Evolutionary conservation across 495 filamentous ascomycete genomes (phyloP).

Genomic region (Filosporella fistucella): DNA sequence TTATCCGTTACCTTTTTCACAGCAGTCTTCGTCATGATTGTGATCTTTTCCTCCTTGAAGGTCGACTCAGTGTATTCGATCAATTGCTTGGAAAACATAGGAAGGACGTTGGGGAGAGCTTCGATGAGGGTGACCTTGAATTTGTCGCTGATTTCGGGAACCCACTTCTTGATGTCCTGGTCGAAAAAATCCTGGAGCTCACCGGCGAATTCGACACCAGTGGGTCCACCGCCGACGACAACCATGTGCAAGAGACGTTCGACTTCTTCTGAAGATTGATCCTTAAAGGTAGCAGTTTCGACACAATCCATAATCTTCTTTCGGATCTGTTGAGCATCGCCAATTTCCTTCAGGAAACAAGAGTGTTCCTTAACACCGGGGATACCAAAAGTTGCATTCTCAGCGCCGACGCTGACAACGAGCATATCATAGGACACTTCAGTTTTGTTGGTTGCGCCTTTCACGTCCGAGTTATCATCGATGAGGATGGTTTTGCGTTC

Average conservation of each 20-base stretch:
- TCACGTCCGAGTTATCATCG: conserved; percentile 80
- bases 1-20: conserved; percentile 97
- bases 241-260: conserved; percentile 98
- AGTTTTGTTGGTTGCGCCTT: conserved; percentile 75
- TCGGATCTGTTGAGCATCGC: conserved; percentile 90
- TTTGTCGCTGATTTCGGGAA: conserved; percentile 88
- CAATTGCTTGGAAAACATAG: conserved; percentile 98
- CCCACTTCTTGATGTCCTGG: conserved; percentile 94
- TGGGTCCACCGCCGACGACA: conserved; percentile 95
- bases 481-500: conserved; percentile 83
- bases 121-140: conserved; percentile 98
- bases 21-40: conserved; percentile 96
- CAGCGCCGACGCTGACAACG: conserved; percentile 92
- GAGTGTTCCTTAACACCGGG: conserved; percentile 91
- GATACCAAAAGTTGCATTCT: conserved; percentile 98
- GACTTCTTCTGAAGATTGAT: conserved; percentile 83
- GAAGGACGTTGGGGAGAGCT: conserved; percentile 95
- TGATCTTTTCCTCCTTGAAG: conserved; percentile 97
- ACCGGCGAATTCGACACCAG: conserved; percentile 96
- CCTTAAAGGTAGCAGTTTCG: conserved; percentile 98
- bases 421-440: conserved; percentile 98
- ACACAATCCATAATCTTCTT: conserved; percentile 99
- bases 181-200: conserved; percentile 99
- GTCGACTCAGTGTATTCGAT: conserved; percentile 99
- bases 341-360: conserved; percentile 98